Percentiles rank a stretch among this genome's conserved stretches.
phyloP scores from a whole-genome alignment of 1,284 basidiomycete species.

The Trichosporon faecale region DNA sequence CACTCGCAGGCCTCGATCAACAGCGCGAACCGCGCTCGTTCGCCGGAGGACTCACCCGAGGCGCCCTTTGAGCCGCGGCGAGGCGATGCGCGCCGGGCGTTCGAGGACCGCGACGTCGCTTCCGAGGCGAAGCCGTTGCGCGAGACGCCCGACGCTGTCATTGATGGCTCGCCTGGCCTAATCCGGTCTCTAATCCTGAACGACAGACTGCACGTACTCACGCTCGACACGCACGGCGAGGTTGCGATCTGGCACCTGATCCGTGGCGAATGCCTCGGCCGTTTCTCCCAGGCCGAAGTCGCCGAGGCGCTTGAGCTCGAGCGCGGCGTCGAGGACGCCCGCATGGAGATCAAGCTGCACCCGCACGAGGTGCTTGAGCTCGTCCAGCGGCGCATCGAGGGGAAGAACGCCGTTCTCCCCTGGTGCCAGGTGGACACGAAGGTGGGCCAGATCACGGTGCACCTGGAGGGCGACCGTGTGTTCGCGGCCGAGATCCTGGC shows the following conservation, averaged over 20 bases:
- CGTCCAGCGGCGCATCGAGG: constrained; percentile 83
- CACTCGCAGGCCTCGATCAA: constrained; percentile 71
- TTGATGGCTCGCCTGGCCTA: constrained; percentile 75
- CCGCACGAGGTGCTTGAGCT: constrained; percentile 72
- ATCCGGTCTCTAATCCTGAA: constrained; percentile 80
- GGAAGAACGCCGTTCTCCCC: constrained; percentile 75
- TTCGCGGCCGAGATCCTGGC: constrained; percentile 95
- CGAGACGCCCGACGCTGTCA: constrained; percentile 64
- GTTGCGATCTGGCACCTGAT: constrained; percentile 93
- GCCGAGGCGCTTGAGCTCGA: constrained; percentile 55
- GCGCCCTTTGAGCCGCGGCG: constrained; percentile 13
- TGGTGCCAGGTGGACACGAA: constrained; percentile 92
- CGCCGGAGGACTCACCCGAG: constrained; percentile 25
- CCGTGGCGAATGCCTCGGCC: constrained; percentile 70
- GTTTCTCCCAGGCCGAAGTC: constrained; percentile 65
- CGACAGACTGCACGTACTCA: constrained; percentile 85
- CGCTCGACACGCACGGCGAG: constrained; percentile 78
- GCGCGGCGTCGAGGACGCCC: constrained; percentile 29
- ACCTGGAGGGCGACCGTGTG: constrained; percentile 72
- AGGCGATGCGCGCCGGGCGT: constrained; percentile 57
- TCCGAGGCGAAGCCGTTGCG: constrained; percentile 70
- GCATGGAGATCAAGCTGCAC: constrained; percentile 50
- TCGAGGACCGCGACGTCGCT: constrained; percentile 75
- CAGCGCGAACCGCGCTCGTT: constrained; percentile 49
- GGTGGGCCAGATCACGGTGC: constrained; percentile 80